Percentiles rank a stretch among this genome's conserved stretches.
Conservation (phyloP, 2,329 filamentous ascomycete genomes). For the Epichloe baconii region DNA sequence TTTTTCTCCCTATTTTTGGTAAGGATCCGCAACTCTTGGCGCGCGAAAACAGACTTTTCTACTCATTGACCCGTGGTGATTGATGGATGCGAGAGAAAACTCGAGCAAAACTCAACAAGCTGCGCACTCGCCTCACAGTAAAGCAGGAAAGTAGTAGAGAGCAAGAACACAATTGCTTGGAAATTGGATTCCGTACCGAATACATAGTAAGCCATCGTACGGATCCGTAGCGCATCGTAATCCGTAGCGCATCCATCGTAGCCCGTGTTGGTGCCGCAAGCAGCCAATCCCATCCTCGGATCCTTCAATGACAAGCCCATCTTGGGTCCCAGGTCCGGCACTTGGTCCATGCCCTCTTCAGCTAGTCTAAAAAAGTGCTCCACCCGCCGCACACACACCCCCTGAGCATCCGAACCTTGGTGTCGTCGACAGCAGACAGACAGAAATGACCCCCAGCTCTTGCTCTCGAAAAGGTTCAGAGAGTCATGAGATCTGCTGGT, state of each 20-base stretch:
- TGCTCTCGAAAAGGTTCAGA: neutral
- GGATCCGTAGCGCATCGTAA: no score
- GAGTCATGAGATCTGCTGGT: neutral
- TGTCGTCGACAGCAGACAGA: no score
- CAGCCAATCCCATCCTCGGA: neutral
- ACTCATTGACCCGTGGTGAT: no score
- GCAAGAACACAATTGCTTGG: neutral
- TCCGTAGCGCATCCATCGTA: no score
- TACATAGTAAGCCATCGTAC: neutral
- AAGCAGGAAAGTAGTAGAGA: no score
- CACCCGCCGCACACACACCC: neutral
- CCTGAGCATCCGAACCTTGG: no score
- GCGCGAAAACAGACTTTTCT: no score
- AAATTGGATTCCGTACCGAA: neutral
- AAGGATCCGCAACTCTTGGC: no score
- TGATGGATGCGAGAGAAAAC: no score
- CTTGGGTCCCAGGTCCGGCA: conserved; percentile 1
- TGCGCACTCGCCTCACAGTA: no score
- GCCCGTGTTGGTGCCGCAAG: neutral
- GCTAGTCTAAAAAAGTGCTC: neutral
- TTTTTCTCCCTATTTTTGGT: no score
- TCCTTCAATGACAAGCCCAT: neutral
- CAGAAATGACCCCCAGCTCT: neutral
- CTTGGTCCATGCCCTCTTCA: neutral
- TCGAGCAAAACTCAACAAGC: no score